A percentile compares a stretch with the other conserved stretches of the same genome.
phyloP scores from a whole-genome alignment of 2,329 filamentous ascomycete species.

The Fusarium poae region DNA sequence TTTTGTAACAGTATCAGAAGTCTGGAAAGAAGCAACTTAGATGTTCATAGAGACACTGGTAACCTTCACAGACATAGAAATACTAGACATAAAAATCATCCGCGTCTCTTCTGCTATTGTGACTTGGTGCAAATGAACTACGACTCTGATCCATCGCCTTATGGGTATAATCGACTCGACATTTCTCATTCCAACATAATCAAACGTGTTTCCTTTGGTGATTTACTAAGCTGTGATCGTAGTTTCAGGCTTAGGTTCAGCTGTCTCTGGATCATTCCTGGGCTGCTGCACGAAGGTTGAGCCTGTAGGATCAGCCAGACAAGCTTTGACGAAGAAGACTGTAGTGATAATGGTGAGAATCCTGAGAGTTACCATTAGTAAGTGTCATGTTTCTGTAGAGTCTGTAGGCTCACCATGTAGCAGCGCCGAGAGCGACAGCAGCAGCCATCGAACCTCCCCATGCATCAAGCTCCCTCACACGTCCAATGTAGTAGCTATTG shows the following conservation, averaged over 20 bases:
- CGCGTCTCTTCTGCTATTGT: neutral
- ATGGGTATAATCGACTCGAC: conserved; percentile 1
- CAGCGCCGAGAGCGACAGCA: conserved; percentile 57
- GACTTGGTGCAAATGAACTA: neutral
- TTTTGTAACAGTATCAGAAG: neutral
- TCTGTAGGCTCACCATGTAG: conserved; percentile 54
- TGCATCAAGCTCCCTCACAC: conserved; percentile 37
- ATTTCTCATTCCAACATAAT: neutral
- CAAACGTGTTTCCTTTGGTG: neutral
- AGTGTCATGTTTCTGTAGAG: neutral
- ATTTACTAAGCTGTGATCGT: neutral
- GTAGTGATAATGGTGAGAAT: conserved; percentile 56
- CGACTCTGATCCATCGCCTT: neutral
- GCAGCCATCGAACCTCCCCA: conserved; percentile 53
- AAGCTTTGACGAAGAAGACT: conserved; percentile 56
- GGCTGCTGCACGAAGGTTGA: conserved; percentile 23
- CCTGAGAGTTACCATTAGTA: conserved; percentile 45
- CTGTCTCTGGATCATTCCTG: conserved; percentile 30
- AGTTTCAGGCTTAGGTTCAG: conserved; percentile 31
- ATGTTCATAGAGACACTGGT: conserved; percentile 2
- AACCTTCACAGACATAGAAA: conserved; percentile 2
- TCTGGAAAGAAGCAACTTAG: conserved; percentile 8
- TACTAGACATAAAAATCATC: neutral
- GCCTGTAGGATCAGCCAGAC: conserved; percentile 39
- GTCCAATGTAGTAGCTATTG: conserved; percentile 31